Percentiles rank a stretch among this genome's conserved stretches.
Evolutionary conservation across 768 basidiomycete species (phyloP).

Genomic region (Fibroporia radiculosa): DNA sequence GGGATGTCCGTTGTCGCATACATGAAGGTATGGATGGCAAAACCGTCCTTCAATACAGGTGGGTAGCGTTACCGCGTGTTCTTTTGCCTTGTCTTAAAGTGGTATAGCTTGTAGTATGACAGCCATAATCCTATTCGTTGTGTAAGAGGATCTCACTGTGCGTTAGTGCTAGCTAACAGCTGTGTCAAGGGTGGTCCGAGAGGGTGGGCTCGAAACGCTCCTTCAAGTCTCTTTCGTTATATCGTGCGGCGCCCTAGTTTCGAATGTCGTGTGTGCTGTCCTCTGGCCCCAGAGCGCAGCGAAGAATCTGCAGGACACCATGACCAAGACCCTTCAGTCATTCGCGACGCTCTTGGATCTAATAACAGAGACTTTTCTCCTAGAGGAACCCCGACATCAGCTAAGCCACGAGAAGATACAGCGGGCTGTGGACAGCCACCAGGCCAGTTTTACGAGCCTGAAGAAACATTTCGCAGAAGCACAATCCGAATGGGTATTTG

Average conservation of each 20-base stretch:
- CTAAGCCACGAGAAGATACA: conserved; percentile 59
- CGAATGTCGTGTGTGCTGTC: conserved; percentile 77
- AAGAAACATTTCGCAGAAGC: conserved; percentile 85
- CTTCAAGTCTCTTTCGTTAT: conserved; percentile 74
- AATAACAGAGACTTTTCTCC: conserved; percentile 78
- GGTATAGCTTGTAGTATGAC: conserved; percentile 74
- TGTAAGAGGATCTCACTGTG: conserved; percentile 40
- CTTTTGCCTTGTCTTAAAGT: not conserved
- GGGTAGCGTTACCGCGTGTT: conserved; percentile 14
- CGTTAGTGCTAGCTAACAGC: not conserved
- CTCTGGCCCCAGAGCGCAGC: conserved; percentile 87
- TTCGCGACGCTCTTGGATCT: conserved; percentile 81
- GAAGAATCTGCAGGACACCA: conserved; percentile 71
- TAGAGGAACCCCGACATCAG: conserved; percentile 58
- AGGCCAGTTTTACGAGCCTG: conserved; percentile 82
- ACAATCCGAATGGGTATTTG: conserved; percentile 67
- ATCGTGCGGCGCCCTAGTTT: conserved; percentile 62
- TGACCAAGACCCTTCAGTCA: conserved; percentile 79
- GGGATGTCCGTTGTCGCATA: conserved; percentile 80
- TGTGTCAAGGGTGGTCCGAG: conserved; percentile 63
- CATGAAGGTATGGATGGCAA: conserved; percentile 88
- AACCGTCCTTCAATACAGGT: conserved; percentile 88
- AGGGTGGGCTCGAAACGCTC: conserved; percentile 74
- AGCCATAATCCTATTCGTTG: conserved; percentile 75
- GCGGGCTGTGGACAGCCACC: conserved; percentile 77